These are phyloP conservation scores for Russula olivacea DNA, from an alignment of 768 basidiomycete species.

Conservation along the genomic window DNA sequence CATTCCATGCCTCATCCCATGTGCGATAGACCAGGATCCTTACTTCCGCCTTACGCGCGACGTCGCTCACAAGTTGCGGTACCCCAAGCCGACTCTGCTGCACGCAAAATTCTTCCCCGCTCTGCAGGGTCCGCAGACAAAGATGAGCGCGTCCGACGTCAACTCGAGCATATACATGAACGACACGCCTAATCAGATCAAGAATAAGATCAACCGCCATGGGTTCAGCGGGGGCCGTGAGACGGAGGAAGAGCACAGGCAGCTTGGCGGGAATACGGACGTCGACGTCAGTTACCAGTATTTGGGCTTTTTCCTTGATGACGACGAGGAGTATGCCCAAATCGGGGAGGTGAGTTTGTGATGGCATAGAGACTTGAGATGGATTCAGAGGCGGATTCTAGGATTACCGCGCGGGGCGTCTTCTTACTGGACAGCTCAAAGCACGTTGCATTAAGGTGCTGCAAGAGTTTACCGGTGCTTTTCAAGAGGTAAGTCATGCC, in stretches of 20 bases:
- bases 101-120: slow-evolving; percentile 99
- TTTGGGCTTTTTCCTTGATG: slow-evolving; percentile 89
- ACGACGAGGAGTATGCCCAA: slow-evolving; percentile 79
- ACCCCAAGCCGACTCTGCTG: slow-evolving; percentile 87
- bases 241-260: slow-evolving; percentile 91
- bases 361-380: neutral
- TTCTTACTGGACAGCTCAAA: slow-evolving; percentile 91
- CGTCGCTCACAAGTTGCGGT: slow-evolving; percentile 88
- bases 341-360: slow-evolving; percentile 59
- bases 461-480: slow-evolving; percentile 75
- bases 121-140: slow-evolving; percentile 94
- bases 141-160: slow-evolving; percentile 96
- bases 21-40: slow-evolving; percentile 96
- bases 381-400: slow-evolving; percentile 31
- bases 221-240: slow-evolving; percentile 95
- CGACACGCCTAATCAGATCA: slow-evolving; percentile 87
- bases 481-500: slow-evolving; percentile 61
- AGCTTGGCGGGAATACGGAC: slow-evolving; percentile 84
- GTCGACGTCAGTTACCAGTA: slow-evolving; percentile 97
- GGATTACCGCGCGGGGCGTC: slow-evolving; percentile 86
- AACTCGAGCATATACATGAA: slow-evolving; percentile 96
- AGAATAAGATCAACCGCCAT: slow-evolving; percentile 94
- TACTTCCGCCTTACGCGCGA: slow-evolving; percentile 98
- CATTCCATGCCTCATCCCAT: slow-evolving; percentile 92
- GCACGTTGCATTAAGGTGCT: slow-evolving; percentile 76